Evolutionary conservation across 805 yeast genomes (phyloP).

Genomic region (Hermanozyma aechmeae): DNA sequence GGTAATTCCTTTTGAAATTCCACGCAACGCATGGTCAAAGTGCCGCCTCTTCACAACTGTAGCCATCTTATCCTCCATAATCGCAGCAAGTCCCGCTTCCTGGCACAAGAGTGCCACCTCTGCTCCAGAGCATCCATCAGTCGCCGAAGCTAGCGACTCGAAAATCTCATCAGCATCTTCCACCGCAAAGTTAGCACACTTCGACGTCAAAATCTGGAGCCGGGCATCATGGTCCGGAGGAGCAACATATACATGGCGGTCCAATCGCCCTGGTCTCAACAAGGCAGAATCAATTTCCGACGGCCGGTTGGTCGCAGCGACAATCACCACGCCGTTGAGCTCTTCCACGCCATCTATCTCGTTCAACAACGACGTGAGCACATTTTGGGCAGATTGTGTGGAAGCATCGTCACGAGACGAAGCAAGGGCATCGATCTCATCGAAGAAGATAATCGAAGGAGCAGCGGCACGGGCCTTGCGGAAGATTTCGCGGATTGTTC

Average conservation of each 20-base stretch:
- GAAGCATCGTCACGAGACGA: slow-evolving; percentile 58
- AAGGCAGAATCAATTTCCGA: slow-evolving; percentile 88
- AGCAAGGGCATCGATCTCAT: slow-evolving; percentile 92
- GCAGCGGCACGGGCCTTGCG: slow-evolving; percentile 91
- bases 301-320: slow-evolving; percentile 96
- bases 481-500: slow-evolving; percentile 88
- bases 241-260: slow-evolving; percentile 83
- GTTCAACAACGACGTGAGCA: slow-evolving; percentile 79
- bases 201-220: slow-evolving; percentile 63
- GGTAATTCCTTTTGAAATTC: slow-evolving; percentile 73
- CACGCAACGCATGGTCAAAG: slow-evolving; percentile 60
- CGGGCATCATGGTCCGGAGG: slow-evolving; percentile 87
- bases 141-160: slow-evolving; percentile 43
- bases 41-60: slow-evolving; percentile 50
- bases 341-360: slow-evolving; percentile 98
- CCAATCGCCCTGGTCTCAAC: slow-evolving; percentile 91
- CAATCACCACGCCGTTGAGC: slow-evolving; percentile 81
- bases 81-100: slow-evolving; percentile 92
- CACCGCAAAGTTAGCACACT: slow-evolving; percentile 56
- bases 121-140: slow-evolving; percentile 96
- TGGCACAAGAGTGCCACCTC: slow-evolving; percentile 88
- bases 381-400: slow-evolving; percentile 72
- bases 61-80: slow-evolving; percentile 65
- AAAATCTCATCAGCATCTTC: slow-evolving; percentile 33
- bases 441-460: slow-evolving; percentile 90